A percentile compares a stretch with the other conserved stretches of the same genome.
phyloP scores from a whole-genome alignment of 768 basidiomycete species.

The Boletus sp. region DNA sequence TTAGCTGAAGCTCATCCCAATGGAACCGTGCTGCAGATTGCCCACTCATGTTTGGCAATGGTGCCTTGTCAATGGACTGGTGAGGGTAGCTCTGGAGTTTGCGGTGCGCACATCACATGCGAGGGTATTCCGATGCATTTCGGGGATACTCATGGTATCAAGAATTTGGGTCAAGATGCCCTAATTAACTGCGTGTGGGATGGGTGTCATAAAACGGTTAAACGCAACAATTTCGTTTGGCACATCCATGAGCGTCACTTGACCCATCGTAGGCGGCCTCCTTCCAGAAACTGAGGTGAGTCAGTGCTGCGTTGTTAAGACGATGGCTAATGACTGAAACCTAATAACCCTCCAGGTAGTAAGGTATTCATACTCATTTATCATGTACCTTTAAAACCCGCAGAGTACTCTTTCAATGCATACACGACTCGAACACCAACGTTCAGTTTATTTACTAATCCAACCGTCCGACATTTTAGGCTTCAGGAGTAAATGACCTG shows the following conservation, averaged over 20 bases:
- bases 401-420: neutral
- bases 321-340: too few relatives aligned
- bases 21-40: too few relatives aligned
- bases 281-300: too few relatives aligned
- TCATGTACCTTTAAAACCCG: neutral
- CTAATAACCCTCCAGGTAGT: too few relatives aligned
- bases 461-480: too few relatives aligned
- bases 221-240: neutral
- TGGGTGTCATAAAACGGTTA: neutral
- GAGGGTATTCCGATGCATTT: neutral
- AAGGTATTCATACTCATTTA: too few relatives aligned
- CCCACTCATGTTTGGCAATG: neutral
- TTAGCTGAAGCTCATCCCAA: too few relatives aligned
- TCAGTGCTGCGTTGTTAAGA: too few relatives aligned
- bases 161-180: neutral
- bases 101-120: neutral
- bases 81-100: neutral
- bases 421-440: neutral
- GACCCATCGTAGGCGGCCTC: neutral
- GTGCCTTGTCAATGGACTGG: neutral
- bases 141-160: neutral
- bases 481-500: too few relatives aligned
- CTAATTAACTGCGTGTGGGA: neutral
- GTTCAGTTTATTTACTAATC: too few relatives aligned
- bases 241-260: constrained; percentile 9